Evolutionary conservation across 2,329 filamentous ascomycete genomes (phyloP), one percentile per base, ranked within the genome.

Genomic region (Penicillium oxalicum): DNA sequence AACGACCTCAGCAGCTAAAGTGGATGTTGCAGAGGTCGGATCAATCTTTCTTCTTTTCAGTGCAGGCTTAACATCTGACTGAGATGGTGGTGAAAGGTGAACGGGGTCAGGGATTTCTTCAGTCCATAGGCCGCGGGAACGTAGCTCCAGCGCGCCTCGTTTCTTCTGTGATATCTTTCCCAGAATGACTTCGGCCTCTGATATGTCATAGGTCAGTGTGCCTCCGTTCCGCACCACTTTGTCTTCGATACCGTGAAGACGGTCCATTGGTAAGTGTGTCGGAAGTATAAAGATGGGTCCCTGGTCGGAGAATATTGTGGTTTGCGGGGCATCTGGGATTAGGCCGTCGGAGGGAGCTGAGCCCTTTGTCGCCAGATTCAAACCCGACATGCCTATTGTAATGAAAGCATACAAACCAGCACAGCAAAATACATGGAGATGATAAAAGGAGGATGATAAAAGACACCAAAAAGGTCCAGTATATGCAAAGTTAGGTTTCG

Each of bases 61-160:
- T 5, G 63, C 56, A 2, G 58, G 58, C 26, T 58, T 49, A 2
- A 32, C 4, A 6, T 25, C 27, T 9, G 27, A 24, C 4, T 44
- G 24, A 12, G 34, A 39, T 26, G 39, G 24, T 7, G 35, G 42
- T 7, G 47, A 37, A 27, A 35, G 39, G 8, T 28, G 12, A 6
- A 4, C 36, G 0, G 43, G 27, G 12, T n/a, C 7, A 6, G 47
- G 9, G 27, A 61, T 45, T 43, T 74, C 68, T 44, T 76, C 65
- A 37, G 71, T 73, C 64, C 67, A 71, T 2, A 95, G 58, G 11
- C 82, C 83, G 40, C 81, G 77, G 5, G 80, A 77, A 45, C 88
- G 78, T 52, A 97, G 72, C 68, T 97, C 91, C 58, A 94, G 83
- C 40, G 80, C 75, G 0, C 88, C 88, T 13, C 91, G 79, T 59